phyloP scores from a whole-genome alignment of 2,329 filamentous ascomycete species.

The Scleromitrula shiraiana region DNA sequence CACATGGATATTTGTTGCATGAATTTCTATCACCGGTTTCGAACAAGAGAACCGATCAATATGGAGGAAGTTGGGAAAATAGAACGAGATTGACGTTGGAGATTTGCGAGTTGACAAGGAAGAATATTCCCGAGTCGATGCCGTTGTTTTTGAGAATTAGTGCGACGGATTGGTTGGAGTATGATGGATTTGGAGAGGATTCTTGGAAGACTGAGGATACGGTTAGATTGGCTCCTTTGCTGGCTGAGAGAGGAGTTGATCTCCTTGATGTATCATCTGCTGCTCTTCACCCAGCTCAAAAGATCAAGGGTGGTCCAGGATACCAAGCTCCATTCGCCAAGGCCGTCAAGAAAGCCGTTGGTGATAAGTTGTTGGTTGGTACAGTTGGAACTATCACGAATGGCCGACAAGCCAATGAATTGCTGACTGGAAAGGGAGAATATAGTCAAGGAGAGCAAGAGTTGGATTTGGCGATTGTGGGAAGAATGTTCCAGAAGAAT shows the following conservation, averaged over 20 bases:
- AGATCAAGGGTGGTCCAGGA: slow-evolving; percentile 49
- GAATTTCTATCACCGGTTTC: slow-evolving; percentile 59
- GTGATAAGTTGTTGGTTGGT: slow-evolving; percentile 43
- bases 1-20: slow-evolving; percentile 70
- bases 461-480: slow-evolving; percentile 43
- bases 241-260: slow-evolving; percentile 63
- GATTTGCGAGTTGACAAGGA: slow-evolving; percentile 53
- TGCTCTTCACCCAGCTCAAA: slow-evolving; percentile 53
- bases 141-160: slow-evolving; percentile 67
- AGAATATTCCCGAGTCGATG: slow-evolving; percentile 56
- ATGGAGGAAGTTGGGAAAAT: slow-evolving; percentile 66
- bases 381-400: slow-evolving; percentile 43
- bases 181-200: slow-evolving; percentile 43
- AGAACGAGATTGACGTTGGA: slow-evolving; percentile 61
- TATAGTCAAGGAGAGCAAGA: slow-evolving; percentile 33
- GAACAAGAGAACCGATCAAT: slow-evolving; percentile 62
- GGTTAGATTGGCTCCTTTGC: slow-evolving; percentile 50
- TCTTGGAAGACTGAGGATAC: slow-evolving; percentile 63
- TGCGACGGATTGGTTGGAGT: slow-evolving; percentile 70
- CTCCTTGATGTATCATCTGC: slow-evolving; percentile 65
- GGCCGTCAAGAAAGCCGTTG: slow-evolving; percentile 64
- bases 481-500: slow-evolving; percentile 50
- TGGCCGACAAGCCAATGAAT: slow-evolving; percentile 38
- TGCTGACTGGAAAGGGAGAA: slow-evolving; percentile 40
- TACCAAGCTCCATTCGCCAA: slow-evolving; percentile 68